Evolutionary conservation across 495 filamentous ascomycete species (phyloP), one percentile per base, ranked within the genome.

Genomic region (Jackrogersella multiformis): DNA sequence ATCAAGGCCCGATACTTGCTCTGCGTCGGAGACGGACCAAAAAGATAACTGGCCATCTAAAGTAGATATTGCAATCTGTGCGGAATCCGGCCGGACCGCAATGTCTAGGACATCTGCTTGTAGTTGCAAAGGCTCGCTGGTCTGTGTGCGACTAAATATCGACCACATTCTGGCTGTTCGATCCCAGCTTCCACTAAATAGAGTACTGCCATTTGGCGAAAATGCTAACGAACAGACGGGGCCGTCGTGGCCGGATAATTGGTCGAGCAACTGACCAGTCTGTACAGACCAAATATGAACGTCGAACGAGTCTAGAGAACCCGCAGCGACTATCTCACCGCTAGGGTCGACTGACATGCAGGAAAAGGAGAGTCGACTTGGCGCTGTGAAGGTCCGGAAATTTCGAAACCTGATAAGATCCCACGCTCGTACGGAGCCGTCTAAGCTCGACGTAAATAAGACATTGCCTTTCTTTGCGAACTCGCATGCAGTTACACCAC

Each of bases 211-310:
- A 73, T 95, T 89, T 0, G 93, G 91, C 13, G 93, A 89, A 73
- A 99, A 99, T 3, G 92, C 87, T 20, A 99, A 80, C 2, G 90
- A 89, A 5, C 92, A 91, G 13, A 99, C 88, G 9, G 96, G 95
- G 0, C 94, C 95, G 77, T 98, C 95, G 68, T 99, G 95, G 7
- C 96, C 95, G 7, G 93, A 84, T 12, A 99, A 84, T 61, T 89
- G 89, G 71, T 99, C 95, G 4, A 99, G 86, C 44, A 98, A 82
- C 75, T 99, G 95, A 8, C 95, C 95, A 3, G 95, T 99, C 75
- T 99, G 96, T 15, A 99, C 95, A 34, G 92, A 97, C 95, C 95
- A 99, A 39, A 97, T 89, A 73, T 98, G 93, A 44, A 99, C 92
- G 76, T 98, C 93, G 67, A 98, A 98, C 18, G 92, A 96, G 75